Base-by-base conservation (phyloP, 306 rosid genomes). In the Cotoneaster glaucophyllus region DNA sequence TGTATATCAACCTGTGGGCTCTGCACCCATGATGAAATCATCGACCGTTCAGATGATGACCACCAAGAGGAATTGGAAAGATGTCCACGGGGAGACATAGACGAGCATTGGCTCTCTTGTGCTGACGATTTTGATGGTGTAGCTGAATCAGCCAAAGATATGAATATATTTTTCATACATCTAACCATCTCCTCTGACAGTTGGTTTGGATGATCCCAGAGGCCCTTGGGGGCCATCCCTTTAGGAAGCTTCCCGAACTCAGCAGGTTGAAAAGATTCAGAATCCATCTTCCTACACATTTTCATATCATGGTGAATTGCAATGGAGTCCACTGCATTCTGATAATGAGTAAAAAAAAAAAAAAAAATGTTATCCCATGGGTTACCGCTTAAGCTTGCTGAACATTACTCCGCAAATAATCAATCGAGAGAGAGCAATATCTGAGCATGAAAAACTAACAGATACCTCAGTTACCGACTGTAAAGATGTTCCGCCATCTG, bases 131-230 rank as follows among this genome's bases (percentile, higher is more conserved):
- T 86, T 44, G 85, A 70, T 11, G 84, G 69, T 74, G 76, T 34
- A 8, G 88, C 70, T 43, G 84, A 86, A 83, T 86, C 96, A 29
- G 93, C 89, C 83, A 90, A 78, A 71, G 93, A 88, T 66, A 88
- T 81, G 78, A 86, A 90, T 79, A 90, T 90, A 79, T 90, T 85
- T 82, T 86, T 90, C 96, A 90, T 90, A 72, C 96, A 90, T 82
- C 85, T 81, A 45, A 88, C 91, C 93, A 90, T 90, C 86, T 90
- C 91, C 82, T 88, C 91, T 17, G 96, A 88, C 67, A 90, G 80
- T 56, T 77, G 82, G 79, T 90, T 90, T 57, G 96, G 96, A 52
- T 85, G 77, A 67, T 86, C 88, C 96, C 93, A 88, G 15, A 86
- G 84, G n/a, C 88, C 91, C 44, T 82, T 88, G 8, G 74, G 69